Evolutionary conservation across 1,139 yeast genomes (phyloP), one percentile per base, ranked within the genome.

Genomic region (Geotrichum citri-aurantii): DNA sequence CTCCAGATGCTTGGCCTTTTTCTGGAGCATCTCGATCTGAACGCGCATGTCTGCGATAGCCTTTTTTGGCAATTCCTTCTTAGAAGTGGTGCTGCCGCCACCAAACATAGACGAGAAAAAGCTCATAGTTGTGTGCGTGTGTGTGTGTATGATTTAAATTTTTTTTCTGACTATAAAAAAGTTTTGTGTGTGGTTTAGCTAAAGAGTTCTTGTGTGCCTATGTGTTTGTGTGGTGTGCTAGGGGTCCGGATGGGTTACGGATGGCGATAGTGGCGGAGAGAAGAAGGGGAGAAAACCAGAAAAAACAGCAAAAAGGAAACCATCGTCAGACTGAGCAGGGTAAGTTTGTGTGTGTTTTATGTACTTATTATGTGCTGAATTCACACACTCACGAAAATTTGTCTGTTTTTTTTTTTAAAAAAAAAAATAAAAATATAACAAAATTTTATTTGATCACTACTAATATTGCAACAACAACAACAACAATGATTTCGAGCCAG

Each of bases 11-110:
- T 81, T 77, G 68, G 89, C 88, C 71, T 92, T 91, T 81, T 93
- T 92, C 67, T 83, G 83, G 60, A 93, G 79, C 76, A 92, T 85
- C 65, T 87, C 86, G 65, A 93, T 87, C 70, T 92, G 98, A 71
- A 89, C 96, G 64, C 98, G 81, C 65, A 93, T 79, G 66, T 85
- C 88, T 58, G 93, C 88, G 62, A 93, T 93, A 46, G 99, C 97
- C 81, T 88, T 86, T 79, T 90, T 91, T 57, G 98, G 96, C 66
- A 83, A 80, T 70, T 90, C 96, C 71, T 85, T 88, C 77, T 86
- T 87, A 65, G 80, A 81, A 64, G 79, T 78, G 68, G 79, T 77
- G 46, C 44, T 46, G 55, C 97, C 97, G 54, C 97, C 97, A 75
- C 88, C 89, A 65, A 88, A 59, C 55, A 54, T 56, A 17, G 54